Evolutionary conservation across 768 basidiomycete species (phyloP), one percentile per base, ranked within the genome.

Genomic region (Rhodotorula kratochvilovae): DNA sequence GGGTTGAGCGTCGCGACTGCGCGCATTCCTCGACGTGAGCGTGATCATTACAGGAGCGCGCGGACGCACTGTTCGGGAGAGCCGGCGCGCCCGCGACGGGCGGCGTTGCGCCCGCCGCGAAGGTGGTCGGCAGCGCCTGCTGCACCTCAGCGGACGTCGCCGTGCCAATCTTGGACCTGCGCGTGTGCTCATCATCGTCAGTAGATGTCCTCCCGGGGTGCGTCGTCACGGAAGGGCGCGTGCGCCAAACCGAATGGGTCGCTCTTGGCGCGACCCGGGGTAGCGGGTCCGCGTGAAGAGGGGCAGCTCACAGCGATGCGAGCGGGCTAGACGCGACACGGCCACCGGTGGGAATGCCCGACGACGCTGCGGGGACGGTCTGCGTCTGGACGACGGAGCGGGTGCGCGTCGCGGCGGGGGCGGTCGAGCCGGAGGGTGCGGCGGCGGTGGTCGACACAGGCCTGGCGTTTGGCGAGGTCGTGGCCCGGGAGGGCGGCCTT

Each of bases 31-130:
- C 35, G 7, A 3, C 55, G 33, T n/a, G 35, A 29, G 16, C 16
- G 8, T 17, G 29, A 3, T 10, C 16, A 21, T 16, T 5, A 21
- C 31, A 29, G 31, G 17, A 5, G 25, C 13, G 15, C 17, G 48
- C 13, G 55, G 43, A 58, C 76, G 36, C 57, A 76, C 82, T 75
- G 0, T 84, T 82, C 0, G 91, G 91, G 17, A 92, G 81, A 5
- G 81, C 69, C 4, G 89, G 89, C 2, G 86, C 91, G 68, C 88
- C 88, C 43, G 85, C 76, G 53, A 89, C 81, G 2, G 88, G 86
- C 5, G 88, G 85, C 1, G 83, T 82, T 39, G 87, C 85, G 3
- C 90, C 90, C 53, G 87, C 80, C 0, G 84, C 46, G 75, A 81
- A 89, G 0, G 87, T 87, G 5, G 85, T 79, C 7, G 86, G 82